These are phyloP conservation scores for Paecilomyces niveus DNA, from an alignment of 2,329 filamentous ascomycete species.

Conservation along the genomic window DNA sequence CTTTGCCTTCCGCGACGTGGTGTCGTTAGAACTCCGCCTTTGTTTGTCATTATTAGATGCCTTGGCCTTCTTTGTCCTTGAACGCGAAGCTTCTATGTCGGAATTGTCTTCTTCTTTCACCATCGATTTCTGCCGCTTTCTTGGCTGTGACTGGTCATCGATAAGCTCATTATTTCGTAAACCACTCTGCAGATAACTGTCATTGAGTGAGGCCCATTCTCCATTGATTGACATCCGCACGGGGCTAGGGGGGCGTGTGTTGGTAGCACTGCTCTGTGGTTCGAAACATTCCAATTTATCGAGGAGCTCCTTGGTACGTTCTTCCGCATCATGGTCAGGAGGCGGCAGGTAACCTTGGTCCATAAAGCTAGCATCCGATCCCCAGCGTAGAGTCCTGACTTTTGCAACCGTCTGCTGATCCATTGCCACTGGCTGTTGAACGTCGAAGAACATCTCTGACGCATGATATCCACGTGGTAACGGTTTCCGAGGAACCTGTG, in stretches of 20 bases:
- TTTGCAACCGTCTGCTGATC: constrained; percentile 33
- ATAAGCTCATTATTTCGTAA: constrained; percentile 10
- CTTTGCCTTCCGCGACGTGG: constrained; percentile 28
- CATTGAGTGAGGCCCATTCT: constrained; percentile 10
- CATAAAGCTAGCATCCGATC: constrained; percentile 61
- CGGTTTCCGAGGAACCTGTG: constrained; percentile 11
- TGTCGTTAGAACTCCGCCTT: constrained; percentile 26
- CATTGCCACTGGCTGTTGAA: constrained; percentile 23
- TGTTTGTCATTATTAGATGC: constrained; percentile 27
- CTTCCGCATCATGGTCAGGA: constrained; percentile 49
- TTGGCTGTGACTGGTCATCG: constrained; percentile 20
- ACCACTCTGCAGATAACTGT: constrained; percentile 4
- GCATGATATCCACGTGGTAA: constrained; percentile 28
- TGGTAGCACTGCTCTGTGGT: constrained; percentile 50
- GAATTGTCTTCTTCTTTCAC: constrained; percentile 35
- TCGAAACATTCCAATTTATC: constrained; percentile 53
- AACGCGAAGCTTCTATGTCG: constrained; percentile 24
- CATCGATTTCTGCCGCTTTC: constrained; percentile 23
- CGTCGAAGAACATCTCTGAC: constrained; percentile 31
- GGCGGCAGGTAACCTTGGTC: constrained; percentile 54
- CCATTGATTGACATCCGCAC: constrained; percentile 15
- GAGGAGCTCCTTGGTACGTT: constrained; percentile 49
- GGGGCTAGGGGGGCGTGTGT: constrained; percentile 55
- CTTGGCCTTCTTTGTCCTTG: constrained; percentile 45
- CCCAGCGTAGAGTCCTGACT: constrained; percentile 51